A percentile compares a stretch with the other conserved stretches of the same genome.
Conservation (phyloP, 352 stramenopile species). For the Phytopythium mirpurense region DNA sequence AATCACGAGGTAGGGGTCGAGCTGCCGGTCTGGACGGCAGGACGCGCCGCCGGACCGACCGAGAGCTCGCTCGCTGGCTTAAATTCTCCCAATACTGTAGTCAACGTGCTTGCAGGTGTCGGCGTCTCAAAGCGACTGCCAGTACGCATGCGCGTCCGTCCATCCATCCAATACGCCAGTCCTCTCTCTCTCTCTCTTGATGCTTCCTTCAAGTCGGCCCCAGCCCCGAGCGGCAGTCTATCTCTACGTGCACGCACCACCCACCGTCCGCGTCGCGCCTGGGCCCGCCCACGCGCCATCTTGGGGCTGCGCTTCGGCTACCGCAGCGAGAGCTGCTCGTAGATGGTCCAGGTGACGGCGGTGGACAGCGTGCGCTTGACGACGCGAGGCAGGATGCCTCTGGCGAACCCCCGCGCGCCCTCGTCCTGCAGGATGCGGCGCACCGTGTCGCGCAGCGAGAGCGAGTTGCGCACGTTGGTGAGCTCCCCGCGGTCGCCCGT, state of each 20-base stretch:
- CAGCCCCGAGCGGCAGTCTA: no score
- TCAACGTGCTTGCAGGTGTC: background rate
- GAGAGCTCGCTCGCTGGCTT: no score
- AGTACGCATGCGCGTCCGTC: no score
- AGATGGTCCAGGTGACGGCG: constrained; percentile 99
- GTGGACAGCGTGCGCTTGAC: constrained; percentile 97
- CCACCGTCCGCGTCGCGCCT: no score
- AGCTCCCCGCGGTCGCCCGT: constrained; percentile 20
- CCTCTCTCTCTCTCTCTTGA: no score
- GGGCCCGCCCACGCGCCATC: background rate
- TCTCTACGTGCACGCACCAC: no score
- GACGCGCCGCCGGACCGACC: no score
- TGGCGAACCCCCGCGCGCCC: constrained; percentile 90
- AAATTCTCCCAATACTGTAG: background rate
- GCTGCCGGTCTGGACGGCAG: background rate
- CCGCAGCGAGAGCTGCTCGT: constrained; percentile 89
- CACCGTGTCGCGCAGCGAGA: constrained; percentile 62
- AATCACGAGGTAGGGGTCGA: constrained; percentile 59
- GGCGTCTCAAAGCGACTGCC: no score
- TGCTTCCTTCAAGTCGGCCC: no score
- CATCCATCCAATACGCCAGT: no score
- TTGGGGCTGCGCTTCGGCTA: constrained; percentile 13
- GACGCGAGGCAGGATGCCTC: constrained; percentile 92
- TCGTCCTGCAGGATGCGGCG: constrained; percentile 89
- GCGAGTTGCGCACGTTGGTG: constrained; percentile 42